phyloP scores from a whole-genome alignment of 306 rosid genomes.

The Fagus crenata region DNA sequence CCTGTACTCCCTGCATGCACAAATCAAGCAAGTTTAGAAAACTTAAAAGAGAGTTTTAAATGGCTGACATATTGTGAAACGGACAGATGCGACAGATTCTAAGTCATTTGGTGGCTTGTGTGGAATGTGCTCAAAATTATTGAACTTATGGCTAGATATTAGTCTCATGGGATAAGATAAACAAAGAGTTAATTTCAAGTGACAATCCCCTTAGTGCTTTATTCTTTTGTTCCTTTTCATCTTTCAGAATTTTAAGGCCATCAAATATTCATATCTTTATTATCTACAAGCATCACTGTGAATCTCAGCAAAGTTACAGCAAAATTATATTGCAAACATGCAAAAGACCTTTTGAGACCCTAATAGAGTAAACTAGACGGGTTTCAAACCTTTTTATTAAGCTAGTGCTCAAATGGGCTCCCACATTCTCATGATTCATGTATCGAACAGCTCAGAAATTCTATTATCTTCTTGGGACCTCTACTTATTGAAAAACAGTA shows the following conservation, averaged over 20 bases:
- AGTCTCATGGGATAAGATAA: not conserved
- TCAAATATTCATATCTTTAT: not conserved
- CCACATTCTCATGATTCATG: not conserved
- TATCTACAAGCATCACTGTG: not conserved
- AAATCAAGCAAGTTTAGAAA: constrained; percentile 18
- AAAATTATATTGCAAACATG: not conserved
- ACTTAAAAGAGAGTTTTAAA: not conserved
- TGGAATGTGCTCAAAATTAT: not conserved
- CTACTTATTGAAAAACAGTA: not conserved
- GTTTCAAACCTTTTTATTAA: not conserved
- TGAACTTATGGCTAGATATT: not conserved
- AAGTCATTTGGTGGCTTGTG: not conserved
- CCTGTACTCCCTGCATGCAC: constrained; percentile 69
- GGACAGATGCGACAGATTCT: too few species aligned
- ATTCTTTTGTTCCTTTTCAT: not conserved
- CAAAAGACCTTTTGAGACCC: not conserved
- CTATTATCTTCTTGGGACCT: not conserved
- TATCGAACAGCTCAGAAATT: not conserved
- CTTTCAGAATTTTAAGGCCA: not conserved
- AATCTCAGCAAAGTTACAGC: not conserved
- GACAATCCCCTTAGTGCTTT: not conserved
- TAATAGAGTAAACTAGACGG: not conserved
- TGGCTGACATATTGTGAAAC: not conserved
- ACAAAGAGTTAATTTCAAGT: not conserved
- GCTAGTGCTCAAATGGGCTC: not conserved